These are phyloP conservation scores for Ophiostoma sp. DNA, from an alignment of 2,329 filamentous ascomycete genomes.

Conservation along the genomic window DNA sequence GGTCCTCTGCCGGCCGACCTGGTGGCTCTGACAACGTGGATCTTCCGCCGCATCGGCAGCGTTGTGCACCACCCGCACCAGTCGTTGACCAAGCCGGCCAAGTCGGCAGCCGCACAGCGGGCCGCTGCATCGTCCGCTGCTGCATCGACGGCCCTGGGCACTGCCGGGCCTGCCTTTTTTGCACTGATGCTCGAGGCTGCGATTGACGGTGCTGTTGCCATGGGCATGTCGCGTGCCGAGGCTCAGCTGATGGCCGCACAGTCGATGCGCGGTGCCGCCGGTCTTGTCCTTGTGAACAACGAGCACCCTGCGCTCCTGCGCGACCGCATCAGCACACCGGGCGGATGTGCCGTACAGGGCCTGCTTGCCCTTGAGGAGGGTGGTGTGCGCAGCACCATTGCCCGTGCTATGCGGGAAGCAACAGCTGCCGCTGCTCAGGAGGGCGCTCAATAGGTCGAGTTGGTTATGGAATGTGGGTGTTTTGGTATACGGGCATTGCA, in stretches of 20 bases:
- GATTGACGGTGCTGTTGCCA: constrained; percentile 71
- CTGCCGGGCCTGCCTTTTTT: constrained; percentile 71
- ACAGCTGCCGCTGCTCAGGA: constrained; percentile 53
- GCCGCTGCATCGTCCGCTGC: constrained; percentile 54
- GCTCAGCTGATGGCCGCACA: constrained; percentile 74
- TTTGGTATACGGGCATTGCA: constrained; percentile 12
- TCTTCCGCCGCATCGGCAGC: constrained; percentile 69
- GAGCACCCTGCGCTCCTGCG: constrained; percentile 70
- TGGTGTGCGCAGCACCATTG: constrained; percentile 59
- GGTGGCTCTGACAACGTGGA: constrained; percentile 62
- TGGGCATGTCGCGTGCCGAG: constrained; percentile 68
- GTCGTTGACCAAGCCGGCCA: not conserved
- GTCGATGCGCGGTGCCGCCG: constrained; percentile 68
- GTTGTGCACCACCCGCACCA: constrained; percentile 37
- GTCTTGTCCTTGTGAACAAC: constrained; percentile 57
- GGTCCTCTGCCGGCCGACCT: constrained; percentile 50
- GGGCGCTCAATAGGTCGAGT: constrained; percentile 10
- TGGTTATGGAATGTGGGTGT: constrained; percentile 3
- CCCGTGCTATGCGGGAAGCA: constrained; percentile 64
- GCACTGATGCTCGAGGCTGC: constrained; percentile 69
- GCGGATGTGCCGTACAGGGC: constrained; percentile 72
- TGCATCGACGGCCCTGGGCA: constrained; percentile 66
- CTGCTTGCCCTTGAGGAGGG: constrained; percentile 70
- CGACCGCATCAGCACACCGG: constrained; percentile 72
- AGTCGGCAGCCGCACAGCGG: constrained; percentile 43